A percentile compares a stretch with the other conserved stretches of the same genome.
These are phyloP conservation scores for Metschnikowia cubensis DNA, from an alignment of 805 yeast genomes.

Conservation along the genomic window DNA sequence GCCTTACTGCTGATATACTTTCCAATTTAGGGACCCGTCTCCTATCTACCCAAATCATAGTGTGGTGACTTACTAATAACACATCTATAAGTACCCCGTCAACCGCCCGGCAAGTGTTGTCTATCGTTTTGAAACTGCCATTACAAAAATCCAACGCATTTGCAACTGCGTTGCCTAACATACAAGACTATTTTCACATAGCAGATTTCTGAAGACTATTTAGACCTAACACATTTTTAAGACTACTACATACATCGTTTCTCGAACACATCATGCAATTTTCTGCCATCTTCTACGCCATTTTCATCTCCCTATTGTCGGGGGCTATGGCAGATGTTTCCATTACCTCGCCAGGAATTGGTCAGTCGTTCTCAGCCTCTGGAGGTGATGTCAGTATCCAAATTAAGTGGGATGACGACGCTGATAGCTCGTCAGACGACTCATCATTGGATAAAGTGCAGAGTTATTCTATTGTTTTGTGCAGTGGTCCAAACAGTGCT, in stretches of 20 bases:
- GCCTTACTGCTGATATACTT: not conserved
- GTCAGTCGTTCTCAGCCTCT: slow-evolving; percentile 36
- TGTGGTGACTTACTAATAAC: not conserved
- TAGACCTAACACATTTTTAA: too few relatives aligned
- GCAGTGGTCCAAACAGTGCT: slow-evolving; percentile 60
- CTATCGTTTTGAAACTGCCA: not conserved
- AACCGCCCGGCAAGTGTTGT: not conserved
- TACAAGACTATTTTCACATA: not conserved
- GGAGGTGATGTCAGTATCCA: slow-evolving; percentile 31
- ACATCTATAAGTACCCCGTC: not conserved
- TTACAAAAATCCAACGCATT: not conserved
- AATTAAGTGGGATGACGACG: slow-evolving; percentile 49
- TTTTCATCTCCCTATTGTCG: slow-evolving; percentile 9
- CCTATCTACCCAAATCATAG: not conserved
- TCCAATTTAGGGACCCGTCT: not conserved
- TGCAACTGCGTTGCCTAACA: too few relatives aligned
- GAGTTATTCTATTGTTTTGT: slow-evolving; percentile 50
- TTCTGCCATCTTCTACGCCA: slow-evolving; percentile 7
- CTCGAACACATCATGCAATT: slow-evolving; percentile 10
- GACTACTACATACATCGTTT: too few relatives aligned
- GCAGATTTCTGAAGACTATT: not conserved
- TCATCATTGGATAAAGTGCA: slow-evolving; percentile 46
- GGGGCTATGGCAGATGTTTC: slow-evolving; percentile 45
- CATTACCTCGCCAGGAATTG: slow-evolving; percentile 40
- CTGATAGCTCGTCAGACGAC: slow-evolving; percentile 39